Conservation (phyloP, 305 asterid genomes). For the Ruellia speciosa region DNA sequence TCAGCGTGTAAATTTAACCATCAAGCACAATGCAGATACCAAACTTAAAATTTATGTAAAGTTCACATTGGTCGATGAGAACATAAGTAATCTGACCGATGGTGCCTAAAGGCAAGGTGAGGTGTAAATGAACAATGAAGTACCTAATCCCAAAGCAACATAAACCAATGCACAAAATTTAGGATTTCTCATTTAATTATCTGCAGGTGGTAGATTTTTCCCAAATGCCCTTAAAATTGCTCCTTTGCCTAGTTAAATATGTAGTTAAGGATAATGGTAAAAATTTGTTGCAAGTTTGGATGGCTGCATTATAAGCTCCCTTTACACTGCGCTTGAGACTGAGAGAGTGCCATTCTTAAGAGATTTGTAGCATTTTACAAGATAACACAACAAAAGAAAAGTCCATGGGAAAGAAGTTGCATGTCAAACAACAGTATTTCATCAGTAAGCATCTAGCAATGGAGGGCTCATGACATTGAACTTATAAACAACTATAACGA, state of each 20-base stretch:
- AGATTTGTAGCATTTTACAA: neutral
- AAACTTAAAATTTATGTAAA: neutral
- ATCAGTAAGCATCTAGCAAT: neutral
- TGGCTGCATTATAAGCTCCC: neutral
- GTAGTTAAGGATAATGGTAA: neutral
- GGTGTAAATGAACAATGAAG: neutral
- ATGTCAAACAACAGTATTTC: slow-evolving; percentile 8
- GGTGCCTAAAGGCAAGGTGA: slow-evolving; percentile 4
- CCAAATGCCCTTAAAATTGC: neutral
- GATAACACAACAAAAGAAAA: neutral
- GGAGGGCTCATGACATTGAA: no score
- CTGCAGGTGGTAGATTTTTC: neutral
- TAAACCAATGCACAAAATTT: neutral
- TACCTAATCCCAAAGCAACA: neutral
- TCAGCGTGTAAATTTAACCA: slow-evolving; percentile 6
- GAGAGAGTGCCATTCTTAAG: neutral
- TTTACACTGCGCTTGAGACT: no score
- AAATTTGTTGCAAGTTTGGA: no score
- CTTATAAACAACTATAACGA: no score
- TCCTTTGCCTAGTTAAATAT: neutral
- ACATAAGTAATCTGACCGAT: neutral
- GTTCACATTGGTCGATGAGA: neutral
- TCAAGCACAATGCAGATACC: slow-evolving; percentile 14
- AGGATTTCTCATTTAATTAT: slow-evolving; percentile 7
- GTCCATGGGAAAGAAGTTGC: neutral